Base-by-base conservation (phyloP, 805 yeast genomes). In the Starmerella bacillaris region DNA sequence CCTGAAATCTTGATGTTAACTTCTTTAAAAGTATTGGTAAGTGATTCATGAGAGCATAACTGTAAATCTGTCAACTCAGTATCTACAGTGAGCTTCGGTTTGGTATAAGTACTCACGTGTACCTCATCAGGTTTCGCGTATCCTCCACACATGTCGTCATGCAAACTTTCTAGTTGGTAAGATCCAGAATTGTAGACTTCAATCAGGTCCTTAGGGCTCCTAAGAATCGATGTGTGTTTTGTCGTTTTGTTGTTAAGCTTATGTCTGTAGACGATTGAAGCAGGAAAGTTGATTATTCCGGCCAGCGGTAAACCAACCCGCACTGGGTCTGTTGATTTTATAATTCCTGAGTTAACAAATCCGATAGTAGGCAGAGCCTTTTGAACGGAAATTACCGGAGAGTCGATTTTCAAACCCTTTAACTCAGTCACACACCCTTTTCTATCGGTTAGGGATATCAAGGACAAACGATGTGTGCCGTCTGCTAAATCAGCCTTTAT, bases 401-500 rank as follows among this genome's bases (percentile, higher is more conserved):
- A 84, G 17, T 68, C 67, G 15, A 67, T 70, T n/a, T n/a, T n/a
- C 6, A 7, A 5, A 7, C 21, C 12, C n/a, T 31, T 36, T 37
- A 78, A 57, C 9, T 69, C 70, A n/a, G 79, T 86, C 16, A 66
- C 63, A 57, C 99, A 89, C 1, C 74, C 72, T 8, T 78, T 68
- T n/a, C 69, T 64, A 51, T 89, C 99, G 17, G 64, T 65, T 2
- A 79, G 70, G 8, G 78, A 65, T 2, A 68, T 64, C 41, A 89
- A 51, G 2, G 71, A 62, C 1, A 86, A 55, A 18, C 67, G 65
- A 51, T 71, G 83, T n/a, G 67, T 64, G 3, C 94, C 94, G 16
- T 94, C 93, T 1, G 19, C 31, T 21, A 40, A 24, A 12, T 35
- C 31, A 3, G 37, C 30, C 3, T 33, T 32, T n/a, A 42, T 30